Conservation (phyloP, 768 basidiomycete genomes). For the Boletus pseudopeckii region DNA sequence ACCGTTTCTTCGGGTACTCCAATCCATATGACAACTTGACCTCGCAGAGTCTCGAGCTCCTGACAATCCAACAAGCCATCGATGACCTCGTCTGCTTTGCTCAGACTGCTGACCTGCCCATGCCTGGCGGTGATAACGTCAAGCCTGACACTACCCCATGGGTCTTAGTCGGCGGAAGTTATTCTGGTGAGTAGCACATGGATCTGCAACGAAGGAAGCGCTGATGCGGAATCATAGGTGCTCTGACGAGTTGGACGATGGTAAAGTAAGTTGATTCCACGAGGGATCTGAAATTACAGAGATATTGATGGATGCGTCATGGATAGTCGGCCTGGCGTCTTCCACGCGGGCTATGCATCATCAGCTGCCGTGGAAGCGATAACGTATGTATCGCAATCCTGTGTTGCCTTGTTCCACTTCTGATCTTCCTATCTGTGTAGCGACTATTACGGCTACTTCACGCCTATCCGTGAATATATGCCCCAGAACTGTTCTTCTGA, state of each 20-base stretch:
- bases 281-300: neutral
- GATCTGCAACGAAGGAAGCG: no score
- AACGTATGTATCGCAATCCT: slow-evolving; percentile 27
- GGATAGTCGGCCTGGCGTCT: slow-evolving; percentile 38
- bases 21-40: slow-evolving; percentile 64
- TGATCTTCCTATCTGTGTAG: slow-evolving; percentile 9
- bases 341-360: slow-evolving; percentile 44
- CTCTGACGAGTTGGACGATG: slow-evolving; percentile 62
- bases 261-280: slow-evolving; percentile 46
- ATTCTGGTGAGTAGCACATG: slow-evolving; percentile 26
- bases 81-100: slow-evolving; percentile 72
- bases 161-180: slow-evolving; percentile 43
- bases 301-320: neutral
- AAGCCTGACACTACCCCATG: slow-evolving; percentile 50
- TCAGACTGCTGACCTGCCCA: slow-evolving; percentile 60
- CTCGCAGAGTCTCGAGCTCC: slow-evolving; percentile 51
- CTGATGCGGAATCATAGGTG: slow-evolving; percentile 27
- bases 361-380: slow-evolving; percentile 48
- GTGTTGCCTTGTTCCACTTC: neutral
- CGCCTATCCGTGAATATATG: slow-evolving; percentile 66
- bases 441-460: slow-evolving; percentile 52
- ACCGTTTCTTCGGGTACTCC: slow-evolving; percentile 74
- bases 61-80: slow-evolving; percentile 72
- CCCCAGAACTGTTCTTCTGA: slow-evolving; percentile 73
- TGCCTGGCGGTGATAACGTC: slow-evolving; percentile 60